phyloP scores from a whole-genome alignment of 1,284 basidiomycete genomes.

The Wallemia hederae region DNA sequence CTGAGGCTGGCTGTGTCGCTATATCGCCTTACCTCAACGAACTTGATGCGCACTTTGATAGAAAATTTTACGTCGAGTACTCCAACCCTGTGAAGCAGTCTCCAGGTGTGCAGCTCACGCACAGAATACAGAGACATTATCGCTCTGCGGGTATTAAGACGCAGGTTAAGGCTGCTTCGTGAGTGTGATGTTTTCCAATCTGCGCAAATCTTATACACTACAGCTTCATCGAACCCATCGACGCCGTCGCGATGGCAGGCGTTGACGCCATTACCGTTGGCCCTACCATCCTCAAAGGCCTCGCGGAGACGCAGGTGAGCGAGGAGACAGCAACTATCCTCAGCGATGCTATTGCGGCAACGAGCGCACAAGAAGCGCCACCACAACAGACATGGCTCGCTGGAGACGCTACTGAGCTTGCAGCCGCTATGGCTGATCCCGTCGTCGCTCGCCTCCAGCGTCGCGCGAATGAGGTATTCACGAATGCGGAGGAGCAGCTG shows the following conservation, averaged over 20 bases:
- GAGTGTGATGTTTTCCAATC: not conserved
- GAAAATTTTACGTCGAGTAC: not conserved
- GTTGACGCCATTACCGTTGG: not conserved
- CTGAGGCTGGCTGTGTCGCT: not conserved
- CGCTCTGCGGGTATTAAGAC: not conserved
- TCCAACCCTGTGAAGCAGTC: not conserved
- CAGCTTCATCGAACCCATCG: not conserved
- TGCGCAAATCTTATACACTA: not conserved
- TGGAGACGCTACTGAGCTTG: not conserved
- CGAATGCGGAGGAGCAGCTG: not conserved
- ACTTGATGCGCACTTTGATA: not conserved
- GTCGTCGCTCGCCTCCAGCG: not conserved
- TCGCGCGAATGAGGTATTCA: not conserved
- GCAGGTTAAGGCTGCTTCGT: not conserved
- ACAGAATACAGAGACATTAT: not conserved
- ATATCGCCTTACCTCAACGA: not conserved
- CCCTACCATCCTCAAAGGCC: not conserved
- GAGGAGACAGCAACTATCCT: not conserved
- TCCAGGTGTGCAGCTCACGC: not conserved
- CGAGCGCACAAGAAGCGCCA: not conserved
- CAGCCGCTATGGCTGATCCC: not conserved
- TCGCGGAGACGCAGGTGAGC: not conserved
- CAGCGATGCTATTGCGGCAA: not conserved
- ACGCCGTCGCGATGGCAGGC: not conserved
- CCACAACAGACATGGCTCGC: not conserved